Conservation (phyloP, 148 eudicot species). For the Tetragonia tetragonoides region DNA sequence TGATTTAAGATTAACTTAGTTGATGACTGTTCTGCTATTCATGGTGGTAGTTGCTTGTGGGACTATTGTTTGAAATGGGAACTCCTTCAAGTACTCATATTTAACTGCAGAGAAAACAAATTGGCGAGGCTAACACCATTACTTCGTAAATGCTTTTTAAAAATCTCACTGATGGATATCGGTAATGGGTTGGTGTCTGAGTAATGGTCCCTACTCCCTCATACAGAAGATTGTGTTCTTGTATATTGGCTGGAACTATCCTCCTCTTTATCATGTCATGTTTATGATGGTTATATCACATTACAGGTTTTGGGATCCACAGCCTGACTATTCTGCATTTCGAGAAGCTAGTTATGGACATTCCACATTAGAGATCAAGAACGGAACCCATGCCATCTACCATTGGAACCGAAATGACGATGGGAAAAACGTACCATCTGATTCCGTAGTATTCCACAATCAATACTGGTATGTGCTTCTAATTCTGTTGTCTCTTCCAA, state of each 20-base stretch:
- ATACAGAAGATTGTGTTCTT: neutral
- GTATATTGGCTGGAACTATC: neutral
- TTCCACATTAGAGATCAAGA: slow-evolving; percentile 72
- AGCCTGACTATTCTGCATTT: slow-evolving; percentile 90
- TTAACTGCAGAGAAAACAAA: neutral
- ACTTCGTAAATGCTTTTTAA: neutral
- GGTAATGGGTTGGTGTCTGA: too few relatives aligned
- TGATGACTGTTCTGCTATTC: neutral
- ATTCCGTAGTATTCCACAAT: slow-evolving; percentile 51
- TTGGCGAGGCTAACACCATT: neutral
- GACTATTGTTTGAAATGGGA: neutral
- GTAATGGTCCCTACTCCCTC: too few relatives aligned
- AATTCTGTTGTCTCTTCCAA: neutral
- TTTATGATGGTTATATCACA: neutral
- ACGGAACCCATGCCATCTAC: slow-evolving; percentile 82
- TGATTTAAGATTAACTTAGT: neutral
- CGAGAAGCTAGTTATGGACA: slow-evolving; percentile 94
- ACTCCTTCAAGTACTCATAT: neutral
- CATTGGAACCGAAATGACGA: slow-evolving; percentile 92
- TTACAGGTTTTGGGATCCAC: slow-evolving; percentile 79
- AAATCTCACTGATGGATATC: too few relatives aligned
- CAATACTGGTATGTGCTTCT: slow-evolving; percentile 62
- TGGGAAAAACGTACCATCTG: slow-evolving; percentile 56
- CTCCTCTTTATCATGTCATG: neutral
- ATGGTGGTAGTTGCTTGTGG: neutral